A percentile compares a stretch with the other conserved stretches of the same genome.
phyloP scores from a whole-genome alignment of 108 stramenopile species.

The Stephanodiscus minutulus region DNA sequence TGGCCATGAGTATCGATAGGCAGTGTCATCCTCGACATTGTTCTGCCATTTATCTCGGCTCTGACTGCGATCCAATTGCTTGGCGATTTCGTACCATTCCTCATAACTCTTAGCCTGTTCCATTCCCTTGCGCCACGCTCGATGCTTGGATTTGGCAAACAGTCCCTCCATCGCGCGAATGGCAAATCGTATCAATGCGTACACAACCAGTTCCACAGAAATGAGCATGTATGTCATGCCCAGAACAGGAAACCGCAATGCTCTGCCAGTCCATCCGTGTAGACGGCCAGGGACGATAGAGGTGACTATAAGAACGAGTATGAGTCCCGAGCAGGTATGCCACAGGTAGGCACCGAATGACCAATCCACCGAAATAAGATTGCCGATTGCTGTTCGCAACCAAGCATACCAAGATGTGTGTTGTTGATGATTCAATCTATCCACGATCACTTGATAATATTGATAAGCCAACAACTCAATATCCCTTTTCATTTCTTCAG shows the following conservation, averaged over 20 bases:
- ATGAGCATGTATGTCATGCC: constrained; percentile 73
- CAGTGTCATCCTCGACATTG: constrained; percentile 57
- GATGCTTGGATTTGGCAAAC: constrained; percentile 79
- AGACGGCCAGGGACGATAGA: constrained; percentile 74
- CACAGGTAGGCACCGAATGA: constrained; percentile 71
- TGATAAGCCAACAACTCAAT: constrained; percentile 29
- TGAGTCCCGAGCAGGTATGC: constrained; percentile 69
- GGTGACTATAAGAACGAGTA: constrained; percentile 50
- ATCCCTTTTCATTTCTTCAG: constrained; percentile 29
- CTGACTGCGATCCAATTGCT: constrained; percentile 73
- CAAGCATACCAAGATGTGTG: constrained; percentile 40
- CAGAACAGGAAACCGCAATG: constrained; percentile 83
- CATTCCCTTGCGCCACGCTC: constrained; percentile 57
- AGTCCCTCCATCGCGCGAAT: constrained; percentile 67
- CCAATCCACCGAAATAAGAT: constrained; percentile 68
- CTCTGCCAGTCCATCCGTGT: constrained; percentile 65
- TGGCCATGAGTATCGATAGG: constrained; percentile 80
- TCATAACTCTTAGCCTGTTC: constrained; percentile 61
- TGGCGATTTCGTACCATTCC: constrained; percentile 74
- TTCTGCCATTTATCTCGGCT: constrained; percentile 70
- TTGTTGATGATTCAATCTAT: constrained; percentile 20
- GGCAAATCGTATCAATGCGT: constrained; percentile 65
- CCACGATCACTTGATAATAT: constrained; percentile 29
- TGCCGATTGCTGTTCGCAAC: constrained; percentile 45
- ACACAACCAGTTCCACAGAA: constrained; percentile 69